Percentiles rank a stretch among this genome's conserved stretches.
Evolutionary conservation across 129 eudicot genomes (phyloP).

Genomic region (Cynara cardunculus): DNA sequence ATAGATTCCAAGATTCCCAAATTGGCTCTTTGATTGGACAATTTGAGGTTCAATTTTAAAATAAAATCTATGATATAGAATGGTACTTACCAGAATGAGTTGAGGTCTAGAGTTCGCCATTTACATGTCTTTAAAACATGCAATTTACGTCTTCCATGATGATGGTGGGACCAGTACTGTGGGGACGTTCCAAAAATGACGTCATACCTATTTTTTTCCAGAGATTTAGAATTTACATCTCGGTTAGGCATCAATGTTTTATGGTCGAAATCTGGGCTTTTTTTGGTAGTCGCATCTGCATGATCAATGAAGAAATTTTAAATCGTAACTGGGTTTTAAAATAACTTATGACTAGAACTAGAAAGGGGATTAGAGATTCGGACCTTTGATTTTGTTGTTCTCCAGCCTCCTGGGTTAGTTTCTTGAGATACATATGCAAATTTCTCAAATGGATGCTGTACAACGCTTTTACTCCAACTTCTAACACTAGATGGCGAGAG

Average conservation of each 20-base stretch:
- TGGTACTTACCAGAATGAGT: background rate
- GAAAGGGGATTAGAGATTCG: background rate
- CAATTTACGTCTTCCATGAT: background rate
- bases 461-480: constrained; percentile 6
- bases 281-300: constrained; percentile 84
- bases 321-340: background rate
- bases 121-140: background rate
- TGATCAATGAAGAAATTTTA: constrained; percentile 5
- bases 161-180: background rate
- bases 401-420: constrained; percentile 68
- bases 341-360: background rate
- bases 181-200: background rate
- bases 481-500: constrained; percentile 37
- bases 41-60: background rate
- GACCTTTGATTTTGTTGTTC: constrained; percentile 73
- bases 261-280: constrained; percentile 22
- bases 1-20: background rate
- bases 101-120: background rate
- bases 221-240: background rate
- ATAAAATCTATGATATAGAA: background rate
- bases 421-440: constrained; percentile 50
- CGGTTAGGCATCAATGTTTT: constrained; percentile 22
- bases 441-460: constrained; percentile 37
- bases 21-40: background rate
- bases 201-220: background rate